Evolutionary conservation across 768 basidiomycete species (phyloP), one percentile per base, ranked within the genome.

Genomic region (Amanita molliuscula): DNA sequence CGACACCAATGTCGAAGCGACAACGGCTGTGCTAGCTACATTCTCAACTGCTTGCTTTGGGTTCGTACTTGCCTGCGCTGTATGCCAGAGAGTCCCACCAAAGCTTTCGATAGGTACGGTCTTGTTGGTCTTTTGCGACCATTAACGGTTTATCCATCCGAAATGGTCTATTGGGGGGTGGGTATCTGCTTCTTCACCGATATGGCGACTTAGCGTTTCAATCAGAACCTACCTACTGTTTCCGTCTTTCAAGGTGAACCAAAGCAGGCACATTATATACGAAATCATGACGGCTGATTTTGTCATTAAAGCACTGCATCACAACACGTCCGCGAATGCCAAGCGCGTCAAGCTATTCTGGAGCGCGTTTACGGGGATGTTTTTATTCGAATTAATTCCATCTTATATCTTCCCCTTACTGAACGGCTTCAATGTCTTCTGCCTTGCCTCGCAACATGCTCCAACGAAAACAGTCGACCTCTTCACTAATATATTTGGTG

Each of bases 401-500:
- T 62, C 76, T 4, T 78, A 78, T 60, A 74, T 81, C 23, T 83
- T 83, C 58, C 83, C 82, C 0, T 63, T 83, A 20, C 66, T 82
- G 25, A 81, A 79, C 51, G 79, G 79, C 13, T 55, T 82, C 61
- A 80, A 67, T 55, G 65, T 80, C 37, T 71, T 82, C 59, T 84
- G 83, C 54, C 65, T 84, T 36, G 72, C 81, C 2, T 77, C 74
- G 3, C 78, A 77, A 56, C 66, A 66, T 31, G 68, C 70, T 0
- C 65, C 72, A 2, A 61, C 69, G 37, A 67, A 56, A 6, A 68
- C 75, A 4, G 64, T 69, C 25, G 63, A 78, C 52, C 58, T 76
- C 13, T 72, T 82, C 57, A 82, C 80, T 3, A 77, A 79, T 47
- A 56, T 86, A 0, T 84, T 86, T 52, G 84, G 84, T 25, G 84